phyloP scores from a whole-genome alignment of 1,284 basidiomycete species.

The Anthracocystis panici-leucophaei region DNA sequence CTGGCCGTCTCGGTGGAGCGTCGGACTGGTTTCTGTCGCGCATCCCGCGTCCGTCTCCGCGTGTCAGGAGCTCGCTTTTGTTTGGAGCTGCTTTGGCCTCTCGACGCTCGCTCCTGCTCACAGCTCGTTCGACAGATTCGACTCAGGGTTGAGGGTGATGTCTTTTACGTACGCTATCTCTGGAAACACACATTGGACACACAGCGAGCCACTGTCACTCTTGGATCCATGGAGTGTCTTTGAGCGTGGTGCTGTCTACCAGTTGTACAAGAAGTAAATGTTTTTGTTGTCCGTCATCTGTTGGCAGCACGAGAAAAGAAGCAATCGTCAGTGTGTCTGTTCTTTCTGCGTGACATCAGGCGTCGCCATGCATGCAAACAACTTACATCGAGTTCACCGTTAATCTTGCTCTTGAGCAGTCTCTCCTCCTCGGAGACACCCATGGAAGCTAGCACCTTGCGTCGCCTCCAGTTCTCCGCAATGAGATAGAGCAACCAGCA shows the following conservation, averaged over 20 bases:
- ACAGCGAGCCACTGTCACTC: too few species aligned
- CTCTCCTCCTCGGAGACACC: slow-evolving; percentile 33
- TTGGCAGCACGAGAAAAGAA: not conserved
- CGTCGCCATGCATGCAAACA: not conserved
- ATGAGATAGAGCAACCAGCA: slow-evolving; percentile 25
- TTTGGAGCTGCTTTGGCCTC: too few species aligned
- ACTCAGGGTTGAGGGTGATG: too few species aligned
- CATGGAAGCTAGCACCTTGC: slow-evolving; percentile 29
- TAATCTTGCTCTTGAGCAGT: slow-evolving; percentile 40
- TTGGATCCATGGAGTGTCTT: not conserved
- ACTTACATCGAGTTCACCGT: slow-evolving; percentile 39
- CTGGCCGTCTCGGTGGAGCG: not conserved
- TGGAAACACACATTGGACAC: too few species aligned
- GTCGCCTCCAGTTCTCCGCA: slow-evolving; percentile 22
- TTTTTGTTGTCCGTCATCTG: slow-evolving; percentile 46
- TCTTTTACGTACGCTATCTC: too few species aligned
- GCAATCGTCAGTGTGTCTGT: slow-evolving; percentile 1
- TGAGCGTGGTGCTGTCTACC: slow-evolving; percentile 6
- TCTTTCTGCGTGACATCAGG: not conserved
- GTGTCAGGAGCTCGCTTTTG: too few species aligned
- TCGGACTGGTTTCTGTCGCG: too few species aligned
- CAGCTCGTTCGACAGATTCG: too few species aligned
- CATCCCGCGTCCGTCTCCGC: too few species aligned
- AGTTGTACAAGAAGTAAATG: slow-evolving; percentile 36
- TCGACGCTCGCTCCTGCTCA: too few species aligned